Base-by-base conservation (phyloP, 225 moss, liverwort and hornwort genomes). In the Sphagnum tenellum region DNA sequence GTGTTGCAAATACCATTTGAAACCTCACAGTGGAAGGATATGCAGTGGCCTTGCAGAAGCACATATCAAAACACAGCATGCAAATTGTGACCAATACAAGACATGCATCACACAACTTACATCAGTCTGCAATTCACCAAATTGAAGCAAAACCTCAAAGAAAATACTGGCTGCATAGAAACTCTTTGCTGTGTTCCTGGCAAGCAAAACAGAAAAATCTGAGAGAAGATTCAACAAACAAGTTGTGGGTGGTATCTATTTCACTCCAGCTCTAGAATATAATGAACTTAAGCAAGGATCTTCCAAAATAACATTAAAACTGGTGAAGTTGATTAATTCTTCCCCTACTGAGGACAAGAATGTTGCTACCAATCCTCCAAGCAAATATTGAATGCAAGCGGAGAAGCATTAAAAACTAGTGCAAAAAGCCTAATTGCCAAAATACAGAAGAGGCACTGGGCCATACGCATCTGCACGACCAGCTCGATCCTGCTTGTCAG, bases 401-500 rank as follows among this genome's bases (percentile, higher is more conserved):
- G 29, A 29, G 29, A 29, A 29, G 29, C 1, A 29, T 1, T 29
- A 29, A 46, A 62, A 62, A 10, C 45, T 62, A 1, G 9, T 11
- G 2, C 44, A 12, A 62, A 3, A 56, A 61, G 48, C 29, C 8
- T 14, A 12, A 52, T 13, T 5, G 7, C 62, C 55, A 60, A 11
- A 49, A 47, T 4, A 59, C 5, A 4, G 58, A 12, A 59, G 14
- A 9, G 9, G 51, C 10, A 14, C 8, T 29, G 9, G 12, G 50
- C 54, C 86, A 58, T 91, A 98, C 98, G 88, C 78, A 72, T 98
- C 93, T 66, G 93, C 93, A 72, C 93, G 90, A 74, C 93, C 93
- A 72, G 93, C 90, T 81, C 98, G 90, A 70, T 93, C 98, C 84
- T 93, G 93, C 76, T 93, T 98, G 74, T 98, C 98, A 73, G 93